Percentiles rank a stretch among this genome's conserved stretches.
Evolutionary conservation across 2,329 filamentous ascomycete genomes (phyloP).

Genomic region (Intubia oerlemansii): DNA sequence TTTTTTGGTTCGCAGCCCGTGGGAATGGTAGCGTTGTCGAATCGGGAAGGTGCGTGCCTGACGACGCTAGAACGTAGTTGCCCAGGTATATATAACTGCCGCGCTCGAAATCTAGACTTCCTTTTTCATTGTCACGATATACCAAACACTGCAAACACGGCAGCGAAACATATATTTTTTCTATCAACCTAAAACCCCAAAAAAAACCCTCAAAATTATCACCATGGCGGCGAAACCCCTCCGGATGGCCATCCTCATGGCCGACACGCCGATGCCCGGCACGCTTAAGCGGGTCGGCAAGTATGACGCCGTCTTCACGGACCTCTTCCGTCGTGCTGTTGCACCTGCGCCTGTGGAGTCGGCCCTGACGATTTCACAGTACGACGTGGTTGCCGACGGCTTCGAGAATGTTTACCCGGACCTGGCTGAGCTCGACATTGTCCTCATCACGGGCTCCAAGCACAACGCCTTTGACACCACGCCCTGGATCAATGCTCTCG

Average conservation of each 20-base stretch:
- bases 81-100: too few relatives aligned
- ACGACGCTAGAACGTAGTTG: too few relatives aligned
- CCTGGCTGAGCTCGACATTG: slow-evolving; percentile 55
- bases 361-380: slow-evolving; percentile 37
- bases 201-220: too few relatives aligned
- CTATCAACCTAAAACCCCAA: too few relatives aligned
- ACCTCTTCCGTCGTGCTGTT: slow-evolving; percentile 33
- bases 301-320: slow-evolving; percentile 51
- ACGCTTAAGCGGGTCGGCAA: slow-evolving; percentile 43
- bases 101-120: too few relatives aligned
- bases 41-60: too few relatives aligned
- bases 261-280: slow-evolving; percentile 52
- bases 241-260: slow-evolving; percentile 72
- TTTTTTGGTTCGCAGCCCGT: too few relatives aligned
- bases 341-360: slow-evolving; percentile 21
- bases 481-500: slow-evolving; percentile 56
- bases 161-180: too few relatives aligned
- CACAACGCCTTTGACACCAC: slow-evolving; percentile 52
- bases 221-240: slow-evolving; percentile 21
- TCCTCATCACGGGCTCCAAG: slow-evolving; percentile 61
- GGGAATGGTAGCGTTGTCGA: too few relatives aligned
- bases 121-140: too few relatives aligned
- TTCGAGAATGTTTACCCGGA: slow-evolving; percentile 39
- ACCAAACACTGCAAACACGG: too few relatives aligned
- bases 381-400: slow-evolving; percentile 46